phyloP scores from a whole-genome alignment of 345 rosid genomes.

The Boechera stricta region DNA sequence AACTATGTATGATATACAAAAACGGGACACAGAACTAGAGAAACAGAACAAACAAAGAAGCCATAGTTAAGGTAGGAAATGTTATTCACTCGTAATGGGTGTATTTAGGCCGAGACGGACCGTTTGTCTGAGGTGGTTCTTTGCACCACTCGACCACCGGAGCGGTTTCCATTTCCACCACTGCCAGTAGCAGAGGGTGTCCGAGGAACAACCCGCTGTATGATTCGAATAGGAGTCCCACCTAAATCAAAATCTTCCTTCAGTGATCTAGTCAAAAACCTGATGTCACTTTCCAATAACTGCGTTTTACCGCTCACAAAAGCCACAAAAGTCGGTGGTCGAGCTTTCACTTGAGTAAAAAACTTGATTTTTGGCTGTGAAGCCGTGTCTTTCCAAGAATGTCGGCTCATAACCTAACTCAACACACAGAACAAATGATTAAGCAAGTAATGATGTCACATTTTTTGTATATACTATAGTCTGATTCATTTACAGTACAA shows the following conservation, averaged over 20 bases:
- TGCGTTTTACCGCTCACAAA: constrained; percentile 69
- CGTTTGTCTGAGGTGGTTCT: constrained; percentile 71
- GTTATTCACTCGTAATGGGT: neutral
- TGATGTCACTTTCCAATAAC: constrained; percentile 73
- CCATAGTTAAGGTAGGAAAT: too few relatives aligned
- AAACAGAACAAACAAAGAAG: neutral
- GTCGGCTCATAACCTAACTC: constrained; percentile 86
- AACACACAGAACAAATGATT: constrained; percentile 11
- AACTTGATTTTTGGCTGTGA: constrained; percentile 92
- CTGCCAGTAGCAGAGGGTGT: constrained; percentile 23
- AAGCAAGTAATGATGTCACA: constrained; percentile 8
- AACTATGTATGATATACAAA: too few relatives aligned
- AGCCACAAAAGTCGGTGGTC: constrained; percentile 96
- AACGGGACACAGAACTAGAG: neutral
- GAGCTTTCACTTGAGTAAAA: constrained; percentile 97
- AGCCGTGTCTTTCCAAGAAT: constrained; percentile 94
- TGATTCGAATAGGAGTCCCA: constrained; percentile 89
- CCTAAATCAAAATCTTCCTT: constrained; percentile 95
- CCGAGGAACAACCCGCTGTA: constrained; percentile 64
- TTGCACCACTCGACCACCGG: constrained; percentile 40
- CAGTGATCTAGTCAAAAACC: constrained; percentile 80
- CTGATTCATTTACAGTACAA: constrained; percentile 15
- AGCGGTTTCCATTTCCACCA: constrained; percentile 43
- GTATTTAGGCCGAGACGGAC: constrained; percentile 34
- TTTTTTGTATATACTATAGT: neutral